Evolutionary conservation across 768 basidiomycete species (phyloP).

Genomic region (Arthromyces matolae): DNA sequence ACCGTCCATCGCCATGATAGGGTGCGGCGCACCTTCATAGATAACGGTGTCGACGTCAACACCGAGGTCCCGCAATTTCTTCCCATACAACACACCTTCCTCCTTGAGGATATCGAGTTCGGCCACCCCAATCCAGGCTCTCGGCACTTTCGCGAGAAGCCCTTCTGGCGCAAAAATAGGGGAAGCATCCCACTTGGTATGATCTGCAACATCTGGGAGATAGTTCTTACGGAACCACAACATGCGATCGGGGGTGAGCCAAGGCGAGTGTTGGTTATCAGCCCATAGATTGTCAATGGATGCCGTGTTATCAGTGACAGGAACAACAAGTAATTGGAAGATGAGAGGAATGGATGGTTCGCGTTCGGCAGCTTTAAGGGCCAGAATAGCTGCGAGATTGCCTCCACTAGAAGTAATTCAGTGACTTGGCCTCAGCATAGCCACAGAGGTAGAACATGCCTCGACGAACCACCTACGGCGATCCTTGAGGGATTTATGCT

Average conservation of each 20-base stretch:
- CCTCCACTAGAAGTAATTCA: conserved; percentile 46
- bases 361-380: conserved; percentile 55
- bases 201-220: conserved; percentile 57
- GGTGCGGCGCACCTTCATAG: conserved; percentile 67
- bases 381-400: conserved; percentile 62
- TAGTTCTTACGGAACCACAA: conserved; percentile 72
- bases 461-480: conserved; percentile 72
- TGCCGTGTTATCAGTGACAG: conserved; percentile 71
- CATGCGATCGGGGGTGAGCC: conserved; percentile 63
- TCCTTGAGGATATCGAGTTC: conserved; percentile 66
- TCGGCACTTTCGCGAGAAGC: conserved; percentile 46
- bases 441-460: conserved; percentile 34
- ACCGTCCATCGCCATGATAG: conserved; percentile 75
- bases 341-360: conserved; percentile 49
- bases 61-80: conserved; percentile 50
- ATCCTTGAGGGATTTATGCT: conserved; percentile 49
- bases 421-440: not conserved
- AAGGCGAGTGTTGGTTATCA: conserved; percentile 53
- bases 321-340: conserved; percentile 67
- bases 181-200: conserved; percentile 65
- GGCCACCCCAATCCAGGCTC: conserved; percentile 58
- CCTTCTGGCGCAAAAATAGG: conserved; percentile 65
- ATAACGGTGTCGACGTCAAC: conserved; percentile 50
- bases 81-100: conserved; percentile 62
- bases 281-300: conserved; percentile 47